Evolutionary conservation across 2,329 filamentous ascomycete genomes (phyloP).

Genomic region (Beauveria bassiana): DNA sequence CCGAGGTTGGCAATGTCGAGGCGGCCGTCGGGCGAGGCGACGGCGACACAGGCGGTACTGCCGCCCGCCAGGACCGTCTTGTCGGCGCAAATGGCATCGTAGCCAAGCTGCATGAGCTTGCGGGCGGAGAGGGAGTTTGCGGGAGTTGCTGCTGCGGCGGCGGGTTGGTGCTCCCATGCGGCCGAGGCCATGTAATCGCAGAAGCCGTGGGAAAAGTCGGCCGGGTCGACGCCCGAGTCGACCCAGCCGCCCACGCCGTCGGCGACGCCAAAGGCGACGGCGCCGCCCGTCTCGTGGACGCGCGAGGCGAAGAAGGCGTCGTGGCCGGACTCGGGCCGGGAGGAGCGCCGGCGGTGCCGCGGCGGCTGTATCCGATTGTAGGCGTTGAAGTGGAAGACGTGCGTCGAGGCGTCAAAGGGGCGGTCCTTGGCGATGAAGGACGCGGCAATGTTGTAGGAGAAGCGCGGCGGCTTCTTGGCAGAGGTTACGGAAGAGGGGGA

Average conservation of each 20-base stretch:
- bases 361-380: conserved; percentile 50
- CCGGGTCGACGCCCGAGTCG: conserved; percentile 85
- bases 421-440: conserved; percentile 69
- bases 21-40: conserved; percentile 63
- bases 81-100: conserved; percentile 73
- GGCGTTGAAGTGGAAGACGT: conserved; percentile 67
- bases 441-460: conserved; percentile 65
- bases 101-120: conserved; percentile 72
- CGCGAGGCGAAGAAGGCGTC: conserved; percentile 91
- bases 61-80: conserved; percentile 70
- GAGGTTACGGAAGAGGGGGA: conserved; percentile 16
- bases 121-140: conserved; percentile 47
- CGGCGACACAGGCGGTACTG: conserved; percentile 83
- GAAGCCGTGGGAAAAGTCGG: conserved; percentile 88
- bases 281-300: conserved; percentile 60
- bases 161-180: conserved; percentile 48
- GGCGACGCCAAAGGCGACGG: conserved; percentile 79
- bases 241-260: conserved; percentile 96
- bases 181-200: conserved; percentile 87
- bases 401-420: conserved; percentile 57
- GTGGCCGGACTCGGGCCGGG: conserved; percentile 73
- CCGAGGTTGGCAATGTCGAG: conserved; percentile 90
- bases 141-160: conserved; percentile 1
- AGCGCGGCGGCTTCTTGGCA: conserved; percentile 24
- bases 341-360: conserved; percentile 24